Evolutionary conservation across 306 rosid species (phyloP).

Genomic region (Pyrus betulifolia): DNA sequence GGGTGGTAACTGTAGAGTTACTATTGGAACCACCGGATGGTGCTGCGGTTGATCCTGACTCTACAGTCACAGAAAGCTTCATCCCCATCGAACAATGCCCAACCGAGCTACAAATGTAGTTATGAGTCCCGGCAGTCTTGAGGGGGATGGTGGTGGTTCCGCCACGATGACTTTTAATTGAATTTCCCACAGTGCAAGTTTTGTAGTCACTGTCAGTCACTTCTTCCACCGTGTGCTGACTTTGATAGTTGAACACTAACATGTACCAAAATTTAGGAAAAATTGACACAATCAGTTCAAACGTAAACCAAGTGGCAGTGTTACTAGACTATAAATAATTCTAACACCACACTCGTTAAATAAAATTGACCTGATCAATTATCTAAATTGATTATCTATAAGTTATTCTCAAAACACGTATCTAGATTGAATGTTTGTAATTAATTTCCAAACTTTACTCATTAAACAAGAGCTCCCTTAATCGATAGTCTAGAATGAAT

Average conservation of each 20-base stretch:
- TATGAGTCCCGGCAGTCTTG: slow-evolving; percentile 60
- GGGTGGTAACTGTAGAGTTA: slow-evolving; percentile 13
- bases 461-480: not conserved
- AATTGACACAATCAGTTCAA: no score
- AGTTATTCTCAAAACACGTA: not conserved
- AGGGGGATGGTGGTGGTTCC: slow-evolving; percentile 67
- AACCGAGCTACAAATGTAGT: slow-evolving; percentile 53
- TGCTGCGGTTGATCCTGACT: slow-evolving; percentile 19
- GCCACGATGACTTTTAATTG: slow-evolving; percentile 53
- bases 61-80: slow-evolving; percentile 69
- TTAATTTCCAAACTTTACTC: not conserved
- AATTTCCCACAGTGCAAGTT: slow-evolving; percentile 48
- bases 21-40: slow-evolving; percentile 8
- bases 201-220: slow-evolving; percentile 66
- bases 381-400: not conserved
- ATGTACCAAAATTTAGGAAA: not conserved
- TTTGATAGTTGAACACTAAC: slow-evolving; percentile 64
- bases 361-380: not conserved
- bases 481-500: not conserved
- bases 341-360: no score
- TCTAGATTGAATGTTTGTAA: not conserved
- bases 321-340: not conserved
- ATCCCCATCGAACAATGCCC: slow-evolving; percentile 81
- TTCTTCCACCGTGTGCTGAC: slow-evolving; percentile 85
- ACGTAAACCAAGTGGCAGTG: no score